Evolutionary conservation across 768 basidiomycete genomes (phyloP).

Genomic region (Tremella mesenterica): DNA sequence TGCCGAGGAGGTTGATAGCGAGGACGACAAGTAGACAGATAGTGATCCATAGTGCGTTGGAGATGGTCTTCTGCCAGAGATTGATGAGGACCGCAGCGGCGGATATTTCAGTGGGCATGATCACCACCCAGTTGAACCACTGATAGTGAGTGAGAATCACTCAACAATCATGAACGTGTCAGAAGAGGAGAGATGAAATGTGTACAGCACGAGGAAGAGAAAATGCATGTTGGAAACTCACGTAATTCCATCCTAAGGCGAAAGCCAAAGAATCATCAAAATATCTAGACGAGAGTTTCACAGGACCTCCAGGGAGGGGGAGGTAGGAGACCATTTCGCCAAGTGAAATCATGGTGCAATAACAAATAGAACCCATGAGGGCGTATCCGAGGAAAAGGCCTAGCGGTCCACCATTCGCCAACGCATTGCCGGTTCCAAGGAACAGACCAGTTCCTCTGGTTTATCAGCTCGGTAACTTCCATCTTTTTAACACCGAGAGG

Average conservation of each 20-base stretch:
- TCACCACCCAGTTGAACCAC: conserved; percentile 2
- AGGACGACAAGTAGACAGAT: conserved; percentile 69
- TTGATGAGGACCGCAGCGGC: neutral
- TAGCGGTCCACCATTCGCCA: conserved; percentile 36
- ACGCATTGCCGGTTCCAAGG: conserved; percentile 47
- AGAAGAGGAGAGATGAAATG: conserved; percentile 56
- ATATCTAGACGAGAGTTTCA: conserved; percentile 45
- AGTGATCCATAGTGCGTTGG: conserved; percentile 68
- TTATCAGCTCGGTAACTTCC: neutral
- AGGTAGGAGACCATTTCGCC: conserved; percentile 36
- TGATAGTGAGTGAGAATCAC: conserved; percentile 48
- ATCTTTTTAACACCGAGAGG: neutral
- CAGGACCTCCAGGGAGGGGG: conserved; percentile 38
- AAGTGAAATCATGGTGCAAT: conserved; percentile 46
- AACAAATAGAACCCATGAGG: conserved; percentile 26
- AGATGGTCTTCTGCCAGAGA: conserved; percentile 47
- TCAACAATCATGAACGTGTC: conserved; percentile 65
- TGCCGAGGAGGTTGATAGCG: conserved; percentile 47
- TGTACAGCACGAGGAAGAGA: conserved; percentile 37
- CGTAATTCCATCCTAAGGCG: conserved; percentile 38
- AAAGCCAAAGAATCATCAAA: conserved; percentile 52
- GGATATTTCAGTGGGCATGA: neutral
- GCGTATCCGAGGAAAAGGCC: conserved; percentile 34
- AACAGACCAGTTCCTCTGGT: conserved; percentile 51
- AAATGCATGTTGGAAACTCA: neutral